Evolutionary conservation across 345 rosid species (phyloP).

Genomic region (Eucalyptus brandiana): DNA sequence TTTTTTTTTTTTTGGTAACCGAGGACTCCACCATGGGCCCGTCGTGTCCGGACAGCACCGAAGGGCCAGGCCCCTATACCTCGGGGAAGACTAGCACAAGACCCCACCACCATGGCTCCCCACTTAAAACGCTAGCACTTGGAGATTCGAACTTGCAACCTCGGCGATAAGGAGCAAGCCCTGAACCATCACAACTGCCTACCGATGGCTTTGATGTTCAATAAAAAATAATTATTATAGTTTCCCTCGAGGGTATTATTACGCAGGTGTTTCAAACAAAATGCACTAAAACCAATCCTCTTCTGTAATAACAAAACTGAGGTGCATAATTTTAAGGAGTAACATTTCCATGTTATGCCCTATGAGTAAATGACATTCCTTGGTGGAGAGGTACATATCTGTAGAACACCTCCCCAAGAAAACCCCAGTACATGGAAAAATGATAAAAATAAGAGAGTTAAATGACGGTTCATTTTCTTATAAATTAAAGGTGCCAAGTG

Average conservation of each 20-base stretch:
- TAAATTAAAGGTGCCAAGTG: neutral
- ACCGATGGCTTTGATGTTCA: no score
- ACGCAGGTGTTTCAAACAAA: neutral
- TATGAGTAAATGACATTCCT: neutral
- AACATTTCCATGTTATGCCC: neutral
- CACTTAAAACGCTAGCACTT: no score
- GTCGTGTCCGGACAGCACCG: no score
- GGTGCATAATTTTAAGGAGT: neutral
- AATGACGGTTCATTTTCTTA: neutral
- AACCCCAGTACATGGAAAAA: neutral
- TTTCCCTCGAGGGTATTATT: neutral
- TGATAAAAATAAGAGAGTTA: neutral
- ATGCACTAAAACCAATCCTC: neutral
- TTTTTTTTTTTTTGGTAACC: no score
- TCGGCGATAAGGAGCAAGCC: no score
- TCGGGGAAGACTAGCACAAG: no score
- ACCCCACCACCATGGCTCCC: no score
- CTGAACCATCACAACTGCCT: no score
- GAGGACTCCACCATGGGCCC: no score
- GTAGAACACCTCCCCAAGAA: neutral
- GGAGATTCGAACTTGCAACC: no score
- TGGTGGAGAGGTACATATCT: neutral
- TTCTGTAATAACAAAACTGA: neutral
- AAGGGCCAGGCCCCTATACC: no score
- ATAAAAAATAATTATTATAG: no score